phyloP scores from a whole-genome alignment of 768 basidiomycete species.

The Phaffia australis region DNA sequence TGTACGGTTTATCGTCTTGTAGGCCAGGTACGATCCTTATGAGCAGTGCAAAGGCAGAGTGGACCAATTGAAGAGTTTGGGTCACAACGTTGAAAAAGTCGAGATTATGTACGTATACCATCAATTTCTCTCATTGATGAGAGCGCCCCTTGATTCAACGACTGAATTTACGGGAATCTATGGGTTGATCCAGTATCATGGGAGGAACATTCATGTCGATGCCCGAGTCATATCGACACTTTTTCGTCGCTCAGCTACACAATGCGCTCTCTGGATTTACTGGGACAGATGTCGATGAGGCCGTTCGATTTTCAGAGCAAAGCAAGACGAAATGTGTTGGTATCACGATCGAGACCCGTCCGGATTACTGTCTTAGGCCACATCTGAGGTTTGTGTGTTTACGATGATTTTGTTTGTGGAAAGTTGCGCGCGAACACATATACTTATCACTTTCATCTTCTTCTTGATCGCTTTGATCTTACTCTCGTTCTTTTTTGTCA shows the following conservation, averaged over 20 bases:
- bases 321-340: conserved; percentile 98
- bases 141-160: not conserved
- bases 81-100: conserved; percentile 95
- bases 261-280: conserved; percentile 94
- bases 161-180: not conserved
- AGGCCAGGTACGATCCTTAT: conserved; percentile 71
- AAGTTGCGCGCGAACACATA: too few species aligned
- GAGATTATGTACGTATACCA: conserved; percentile 38
- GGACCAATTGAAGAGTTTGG: conserved; percentile 89
- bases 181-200: conserved; percentile 89
- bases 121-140: not conserved
- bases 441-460: not conserved
- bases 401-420: not conserved
- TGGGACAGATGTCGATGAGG: conserved; percentile 85
- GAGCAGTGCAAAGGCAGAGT: conserved; percentile 92
- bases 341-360: conserved; percentile 96
- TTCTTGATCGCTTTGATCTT: conserved; percentile 1
- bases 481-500: not conserved
- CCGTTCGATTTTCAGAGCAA: conserved; percentile 91
- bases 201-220: conserved; percentile 99
- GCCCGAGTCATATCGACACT: conserved; percentile 87
- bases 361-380: conserved; percentile 93
- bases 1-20: too few species aligned
- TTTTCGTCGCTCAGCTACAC: conserved; percentile 90
- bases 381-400: conserved; percentile 60